phyloP scores from a whole-genome alignment of 805 yeast genomes.

The Candida hispaniensis region DNA sequence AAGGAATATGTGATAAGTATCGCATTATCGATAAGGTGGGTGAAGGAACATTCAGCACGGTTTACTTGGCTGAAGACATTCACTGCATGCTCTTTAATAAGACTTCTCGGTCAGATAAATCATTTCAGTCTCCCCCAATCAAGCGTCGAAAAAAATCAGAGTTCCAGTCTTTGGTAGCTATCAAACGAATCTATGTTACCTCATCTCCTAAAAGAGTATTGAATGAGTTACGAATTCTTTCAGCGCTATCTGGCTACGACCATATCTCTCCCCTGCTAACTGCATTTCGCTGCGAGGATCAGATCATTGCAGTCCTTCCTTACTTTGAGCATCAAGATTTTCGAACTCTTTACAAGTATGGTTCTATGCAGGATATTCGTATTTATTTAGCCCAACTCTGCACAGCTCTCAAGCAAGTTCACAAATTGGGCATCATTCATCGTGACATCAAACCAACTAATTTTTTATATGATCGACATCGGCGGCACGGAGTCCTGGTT shows the following conservation, averaged over 20 bases:
- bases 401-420: conserved; percentile 65
- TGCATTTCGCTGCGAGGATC: conserved; percentile 79
- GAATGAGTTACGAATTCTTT: conserved; percentile 70
- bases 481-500: conserved; percentile 67
- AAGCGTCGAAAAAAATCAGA: conserved; percentile 5
- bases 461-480: conserved; percentile 56
- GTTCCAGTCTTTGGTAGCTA: conserved; percentile 47
- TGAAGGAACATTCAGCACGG: conserved; percentile 56
- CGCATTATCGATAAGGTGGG: conserved; percentile 49
- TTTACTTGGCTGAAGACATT: conserved; percentile 48
- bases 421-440: conserved; percentile 69
- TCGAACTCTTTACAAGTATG: conserved; percentile 66
- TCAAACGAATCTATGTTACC: conserved; percentile 88
- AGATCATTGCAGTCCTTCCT: conserved; percentile 86
- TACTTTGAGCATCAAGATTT: conserved; percentile 86
- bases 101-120: conserved; percentile 1
- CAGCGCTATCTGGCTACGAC: conserved; percentile 24
- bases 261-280: conserved; percentile 85
- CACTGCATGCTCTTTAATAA: conserved; percentile 30
- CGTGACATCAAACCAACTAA: conserved; percentile 86
- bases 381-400: conserved; percentile 71
- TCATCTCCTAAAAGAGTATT: conserved; percentile 86
- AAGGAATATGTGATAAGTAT: conserved; percentile 40
- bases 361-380: conserved; percentile 70
- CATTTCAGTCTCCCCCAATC: conserved; percentile 10